Base-by-base conservation (phyloP, 2,329 filamentous ascomycete species). In the Trichoderma lentiforme region DNA sequence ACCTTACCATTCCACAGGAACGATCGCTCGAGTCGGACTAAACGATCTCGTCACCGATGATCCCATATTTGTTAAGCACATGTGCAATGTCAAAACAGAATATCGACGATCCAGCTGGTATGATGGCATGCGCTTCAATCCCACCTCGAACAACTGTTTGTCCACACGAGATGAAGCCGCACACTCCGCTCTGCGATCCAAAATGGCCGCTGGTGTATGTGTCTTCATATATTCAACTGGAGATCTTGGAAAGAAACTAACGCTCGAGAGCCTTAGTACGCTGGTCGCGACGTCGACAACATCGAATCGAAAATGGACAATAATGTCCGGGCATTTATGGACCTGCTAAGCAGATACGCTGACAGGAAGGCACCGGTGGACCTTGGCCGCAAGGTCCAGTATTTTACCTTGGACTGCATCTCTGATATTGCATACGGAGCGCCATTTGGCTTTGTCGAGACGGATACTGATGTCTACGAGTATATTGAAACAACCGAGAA, bases 401-500 rank as follows among this genome's bases (percentile, higher is more conserved):
- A 82, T 79, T 85, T 89, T 70, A 87, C 86, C 0, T 79, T 89
- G 5, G 88, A 90, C 72, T 84, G 88, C 51, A 87, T 90, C 73
- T 86, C 83, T 39, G 83, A 84, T 57, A 76, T 90, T 5, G 85
- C 85, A 0, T 85, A 89, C 58, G 87, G 87, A 12, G 75, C 84
- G 64, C 76, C 82, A 0, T 87, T 88, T 73, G 86, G 86, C 14
- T 85, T 84, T 73, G 74, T 88, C 0, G 81, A 82, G n/a, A 75
- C 80, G 6, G 84, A 88, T 74, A 76, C 79, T 4, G 86, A 88
- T 72, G 80, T 84, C 0, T 85, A 84, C 74, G 82, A 82, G 65
- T 87, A 86, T 74, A 83, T 87, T 65, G 78, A 81, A 63, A 85
- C 84, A 51, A 82, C 84, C 47, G 74, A 75, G 34, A 68, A 61